A percentile compares a stretch with the other conserved stretches of the same genome.
These are phyloP conservation scores for Monosporascus sp. DNA, from an alignment of 2,329 filamentous ascomycete genomes.

Conservation along the genomic window DNA sequence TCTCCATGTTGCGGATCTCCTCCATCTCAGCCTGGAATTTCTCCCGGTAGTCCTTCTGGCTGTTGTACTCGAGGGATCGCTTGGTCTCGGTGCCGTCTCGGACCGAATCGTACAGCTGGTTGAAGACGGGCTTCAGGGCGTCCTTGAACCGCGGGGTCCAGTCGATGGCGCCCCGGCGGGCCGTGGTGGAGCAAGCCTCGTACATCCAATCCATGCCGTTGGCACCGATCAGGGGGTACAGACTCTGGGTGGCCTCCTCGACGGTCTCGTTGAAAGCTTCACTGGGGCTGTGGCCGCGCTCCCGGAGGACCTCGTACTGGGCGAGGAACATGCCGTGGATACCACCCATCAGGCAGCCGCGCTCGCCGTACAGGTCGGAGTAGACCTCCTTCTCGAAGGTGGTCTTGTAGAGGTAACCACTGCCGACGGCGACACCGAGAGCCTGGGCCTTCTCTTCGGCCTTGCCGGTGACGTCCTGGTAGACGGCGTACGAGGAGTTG, in stretches of 20 bases:
- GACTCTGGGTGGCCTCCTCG: slow-evolving; percentile 95
- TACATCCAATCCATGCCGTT: slow-evolving; percentile 99
- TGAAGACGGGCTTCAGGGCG: slow-evolving; percentile 97
- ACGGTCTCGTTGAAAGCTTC: slow-evolving; percentile 99
- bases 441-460: slow-evolving; percentile 97
- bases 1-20: slow-evolving; percentile 96
- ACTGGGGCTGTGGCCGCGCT: slow-evolving; percentile 93
- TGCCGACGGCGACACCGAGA: slow-evolving; percentile 93
- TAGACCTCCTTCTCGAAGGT: slow-evolving; percentile 99
- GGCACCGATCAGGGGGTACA: slow-evolving; percentile 95
- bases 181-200: slow-evolving; percentile 97
- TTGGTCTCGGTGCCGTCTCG: slow-evolving; percentile 88
- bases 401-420: slow-evolving; percentile 99
- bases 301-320: slow-evolving; percentile 99
- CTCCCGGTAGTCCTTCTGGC: slow-evolving; percentile 91
- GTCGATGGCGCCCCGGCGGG: slow-evolving; percentile 96
- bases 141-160: slow-evolving; percentile 98
- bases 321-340: slow-evolving; percentile 99
- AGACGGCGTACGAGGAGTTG: slow-evolving; percentile 98
- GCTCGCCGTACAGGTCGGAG: slow-evolving; percentile 99
- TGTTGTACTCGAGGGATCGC: slow-evolving; percentile 96
- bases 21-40: slow-evolving; percentile 98
- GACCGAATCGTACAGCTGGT: slow-evolving; percentile 91
- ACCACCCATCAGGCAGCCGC: slow-evolving; percentile 98
- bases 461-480: slow-evolving; percentile 96